These are phyloP conservation scores for Zygosaccharomyces siamensis DNA, from an alignment of 805 yeast species.

Conservation along the genomic window DNA sequence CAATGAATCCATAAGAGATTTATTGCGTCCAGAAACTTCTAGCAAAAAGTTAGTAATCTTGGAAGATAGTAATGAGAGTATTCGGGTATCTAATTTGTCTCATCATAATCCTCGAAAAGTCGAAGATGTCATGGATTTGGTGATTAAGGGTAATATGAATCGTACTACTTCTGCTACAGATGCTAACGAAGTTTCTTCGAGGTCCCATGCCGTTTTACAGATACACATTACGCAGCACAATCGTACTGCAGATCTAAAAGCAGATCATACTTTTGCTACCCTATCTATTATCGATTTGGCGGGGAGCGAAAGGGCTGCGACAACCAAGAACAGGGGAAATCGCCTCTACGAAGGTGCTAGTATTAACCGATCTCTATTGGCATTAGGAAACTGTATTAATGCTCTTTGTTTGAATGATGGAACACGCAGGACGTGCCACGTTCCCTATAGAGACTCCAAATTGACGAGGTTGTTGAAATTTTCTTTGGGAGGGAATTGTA, in stretches of 20 bases:
- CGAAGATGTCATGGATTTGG: slow-evolving; percentile 74
- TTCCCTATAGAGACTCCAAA: slow-evolving; percentile 90
- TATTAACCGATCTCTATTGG: slow-evolving; percentile 80
- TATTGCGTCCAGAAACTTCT: slow-evolving; percentile 53
- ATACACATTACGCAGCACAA: slow-evolving; percentile 60
- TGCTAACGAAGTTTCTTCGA: slow-evolving; percentile 84
- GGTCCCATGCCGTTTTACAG: slow-evolving; percentile 92
- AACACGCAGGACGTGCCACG: slow-evolving; percentile 53
- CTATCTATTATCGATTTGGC: slow-evolving; percentile 87
- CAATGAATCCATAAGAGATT: slow-evolving; percentile 82
- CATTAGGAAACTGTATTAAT: slow-evolving; percentile 90
- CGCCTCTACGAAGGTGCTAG: slow-evolving; percentile 88
- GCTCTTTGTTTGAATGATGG: slow-evolving; percentile 74
- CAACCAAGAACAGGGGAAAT: slow-evolving; percentile 78
- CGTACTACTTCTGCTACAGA: slow-evolving; percentile 84
- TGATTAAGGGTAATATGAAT: slow-evolving; percentile 63
- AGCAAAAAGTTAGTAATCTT: slow-evolving; percentile 53
- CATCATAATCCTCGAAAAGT: slow-evolving; percentile 57
- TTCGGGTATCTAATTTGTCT: slow-evolving; percentile 67
- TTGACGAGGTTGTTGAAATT: slow-evolving; percentile 81
- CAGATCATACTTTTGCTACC: slow-evolving; percentile 71
- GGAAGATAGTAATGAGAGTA: slow-evolving; percentile 60
- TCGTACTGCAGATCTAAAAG: slow-evolving; percentile 53
- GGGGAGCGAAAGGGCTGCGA: slow-evolving; percentile 91
- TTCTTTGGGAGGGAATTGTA: slow-evolving; percentile 90